Evolutionary conservation across 2,329 filamentous ascomycete genomes (phyloP), one percentile per base, ranked within the genome.

Genomic region (Colletotrichum sp.): DNA sequence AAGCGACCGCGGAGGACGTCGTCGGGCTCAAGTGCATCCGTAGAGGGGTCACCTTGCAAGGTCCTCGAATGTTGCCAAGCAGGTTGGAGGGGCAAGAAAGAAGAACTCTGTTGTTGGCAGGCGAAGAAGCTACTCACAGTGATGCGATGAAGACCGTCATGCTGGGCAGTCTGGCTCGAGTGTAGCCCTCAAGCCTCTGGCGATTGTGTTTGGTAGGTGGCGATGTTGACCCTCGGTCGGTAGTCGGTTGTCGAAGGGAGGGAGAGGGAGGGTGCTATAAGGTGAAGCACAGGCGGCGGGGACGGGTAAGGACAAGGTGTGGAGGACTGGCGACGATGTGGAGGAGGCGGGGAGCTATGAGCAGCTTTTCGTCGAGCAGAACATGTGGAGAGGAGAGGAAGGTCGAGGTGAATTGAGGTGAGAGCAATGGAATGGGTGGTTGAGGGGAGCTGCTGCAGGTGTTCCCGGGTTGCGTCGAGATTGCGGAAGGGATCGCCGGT

Each of bases 111-210:
- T 57, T 39, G 68, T 70, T 18, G 52, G 24, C 78, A 68, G 49
- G 57, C 26, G 21, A 69, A 63, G 63, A 65, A 68, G 63, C 44
- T 8, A 84, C 87, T 85, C 83, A 88, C 86, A 88, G 81, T n/a
- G 87, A 88, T 76, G 86, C 88, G 76, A 90, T 84, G 77, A 90
- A 90, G 79, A 89, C 85, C 15, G 88, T 90, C 88, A 89, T 89
- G 77, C 65, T 85, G 85, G 80, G 79, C 80, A 72, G 44, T 44
- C 49, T 68, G 63, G 32, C 24, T 72, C 24, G n/a, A n/a, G 26
- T 13, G 30, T 44, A 64, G 64, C 55, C 70, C 57, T 63, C 55
- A 49, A 49, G 44, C 44, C 44, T 49, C 44, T 49, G 44, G 44
- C 44, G 44, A 13, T 15, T 44, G n/a, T 24, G n/a, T 15, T 8